Evolutionary conservation across 2,329 filamentous ascomycete genomes (phyloP), one percentile per base, ranked within the genome.

Genomic region (Drechslerella dactyloides): DNA sequence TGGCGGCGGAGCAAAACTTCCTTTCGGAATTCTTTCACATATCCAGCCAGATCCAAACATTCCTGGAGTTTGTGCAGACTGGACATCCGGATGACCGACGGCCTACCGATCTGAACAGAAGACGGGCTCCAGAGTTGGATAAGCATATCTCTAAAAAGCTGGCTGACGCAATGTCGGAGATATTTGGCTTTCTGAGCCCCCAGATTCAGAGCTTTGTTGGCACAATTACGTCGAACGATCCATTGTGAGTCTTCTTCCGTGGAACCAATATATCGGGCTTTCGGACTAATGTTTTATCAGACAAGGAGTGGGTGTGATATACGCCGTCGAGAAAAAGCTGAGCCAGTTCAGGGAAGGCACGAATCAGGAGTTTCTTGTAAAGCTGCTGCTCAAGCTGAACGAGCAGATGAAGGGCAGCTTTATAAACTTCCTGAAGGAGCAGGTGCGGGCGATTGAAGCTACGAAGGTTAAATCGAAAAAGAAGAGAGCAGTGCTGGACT

Each of bases 401-500:
- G 85, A 87, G 63, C 86, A 85, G 46, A 83, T 97, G 17, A 86
- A 89, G 75, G 85, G 85, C 1, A 85, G 90, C 1, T 97, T 96
- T 81, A 87, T 85, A 73, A 91, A 90, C 74, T 97, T 97, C 76
- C 87, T 97, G 7, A 93, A 97, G 75, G 91, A 96, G 74, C 94
- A 99, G 79, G 90, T 97, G 69, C 90, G 91, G 24, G 93, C 92
- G 3, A 96, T 97, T 74, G 94, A 97, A 80, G 94, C 97, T 73
- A 97, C 93, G 42, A 97, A 97, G 81, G 93, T 99, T 79, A 97
- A 97, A 83, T 92, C 97, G 81, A 97, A 96, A 83, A 97, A 97
- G 83, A 89, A 94, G 75, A 97, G 96, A 81, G 93, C 94, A 10
- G 91, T 99, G 64, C 97, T 97, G 76, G 88, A 89, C 15, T 97